Base-by-base conservation (phyloP, 2,329 filamentous ascomycete genomes). In the Magnaporthiopsis poae region DNA sequence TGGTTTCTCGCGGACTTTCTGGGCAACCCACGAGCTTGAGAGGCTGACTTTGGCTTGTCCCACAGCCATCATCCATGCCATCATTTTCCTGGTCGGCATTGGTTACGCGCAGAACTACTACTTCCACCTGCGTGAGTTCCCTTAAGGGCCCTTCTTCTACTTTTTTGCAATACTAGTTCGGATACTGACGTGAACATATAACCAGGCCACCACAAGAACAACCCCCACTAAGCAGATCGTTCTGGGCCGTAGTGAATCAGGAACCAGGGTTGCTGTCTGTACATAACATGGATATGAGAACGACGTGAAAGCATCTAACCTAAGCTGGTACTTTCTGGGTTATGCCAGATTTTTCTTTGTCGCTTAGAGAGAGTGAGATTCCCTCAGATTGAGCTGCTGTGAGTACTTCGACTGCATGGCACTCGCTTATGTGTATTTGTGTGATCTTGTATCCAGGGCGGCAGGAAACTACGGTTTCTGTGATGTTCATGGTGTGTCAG, bases 71-170 rank as follows among this genome's bases (percentile, higher is more conserved):
- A 84, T 96, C 74, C 95, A 99, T 80, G 84, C 88, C 74, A 89
- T 99, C 74, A 88, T 85, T 73, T 83, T 87, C 77, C 82, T 99
- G 69, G 81, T 96, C 71, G 80, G 87, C 71, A 77, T 98, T 73
- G 94, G 95, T 75, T 99, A 99, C 81, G 90, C 90, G 74, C 92
- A 98, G 83, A 93, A 96, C 84, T 99, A 99, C 89, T 98, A 99
- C 87, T 98, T 96, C 91, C 96, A 99, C 83, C 86, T 99, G 76
- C 92, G 95, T 99, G 88, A 81, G 91, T 88, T 67, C 64, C 27
- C 13, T 12, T n/a, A 7, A 9, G 8, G 9, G 13, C 46, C 3
- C 46, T 25, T 21, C 15, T 3, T 7, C n/a, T 7, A 21, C 46
- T 56, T 8, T 8, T 25, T 2, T 7, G 8, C n/a, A 11, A 25